Evolutionary conservation across 768 basidiomycete species (phyloP), one percentile per base, ranked within the genome.

Genomic region (Boletus subparvulus): DNA sequence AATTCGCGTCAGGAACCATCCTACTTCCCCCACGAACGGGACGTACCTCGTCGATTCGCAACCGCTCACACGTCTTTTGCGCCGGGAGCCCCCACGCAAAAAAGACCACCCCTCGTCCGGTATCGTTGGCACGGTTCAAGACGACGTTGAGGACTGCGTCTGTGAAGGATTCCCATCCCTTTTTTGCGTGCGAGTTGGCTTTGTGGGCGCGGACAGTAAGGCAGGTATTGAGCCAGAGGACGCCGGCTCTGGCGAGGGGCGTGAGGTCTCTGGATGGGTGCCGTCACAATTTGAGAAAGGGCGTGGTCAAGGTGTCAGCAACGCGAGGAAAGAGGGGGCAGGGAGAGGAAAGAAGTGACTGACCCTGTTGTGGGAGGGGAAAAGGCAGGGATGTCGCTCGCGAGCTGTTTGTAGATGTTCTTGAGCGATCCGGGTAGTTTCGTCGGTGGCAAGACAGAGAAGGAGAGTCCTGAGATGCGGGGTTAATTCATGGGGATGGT

Each of bases 31-130:
- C 5, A 6, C 10, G 6, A 11, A 28, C 24, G 42, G 11, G n/a
- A 49, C 79, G 35, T 52, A 87, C 88, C 77, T 83, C 77, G 63
- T 90, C 83, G 24, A 91, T 81, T 4, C 74, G 73, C 56, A 85
- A 70, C 26, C 75, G 69, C 7, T 70, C 69, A 58, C 77, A 80
- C 4, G 85, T 81, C 71, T 90, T 92, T 65, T 86, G 86, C 1
- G 91, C 92, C 42, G 85, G 88, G 13, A 83, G 74, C 0, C 92
- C 91, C 91, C 91, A 94, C 0, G 85, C 88, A 72, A 94, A 80
- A 64, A 94, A 87, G 30, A 92, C 90, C 10, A 92, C 80, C 12
- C 88, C 85, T 19, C 73, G 64, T n/a, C 50, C 64, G 12, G 50
- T 17, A 6, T 33, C 32, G 14, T 68, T 61, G 13, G 61, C 50